Evolutionary conservation across 495 filamentous ascomycete genomes (phyloP), one percentile per base, ranked within the genome.

Genomic region (Xylaria cubensis): DNA sequence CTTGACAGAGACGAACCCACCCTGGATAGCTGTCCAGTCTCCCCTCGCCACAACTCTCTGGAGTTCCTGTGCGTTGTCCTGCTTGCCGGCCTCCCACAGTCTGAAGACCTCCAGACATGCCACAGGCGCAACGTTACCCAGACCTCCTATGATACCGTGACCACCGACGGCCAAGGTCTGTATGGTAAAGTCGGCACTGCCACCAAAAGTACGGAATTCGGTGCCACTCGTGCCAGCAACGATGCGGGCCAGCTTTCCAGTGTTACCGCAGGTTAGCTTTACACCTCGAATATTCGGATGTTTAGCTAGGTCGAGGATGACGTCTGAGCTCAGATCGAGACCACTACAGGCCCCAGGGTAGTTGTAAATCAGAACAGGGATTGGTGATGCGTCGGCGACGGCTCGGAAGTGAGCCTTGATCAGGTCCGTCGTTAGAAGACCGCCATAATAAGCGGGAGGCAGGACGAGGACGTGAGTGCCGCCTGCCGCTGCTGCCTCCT

Each of bases 231-330:
- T 88, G 44, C 87, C 87, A 15, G 91, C 89, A 4, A 90, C 92
- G 56, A 98, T 87, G 69, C 94, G 89, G 75, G 89, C 90, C 64
- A 98, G 86, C 81, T 98, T 98, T 67, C 94, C 94, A 21, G 95
- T 97, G 82, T 98, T 97, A 61, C 94, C 94, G 80, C 94, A 98
- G 5, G 94, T 98, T 64, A 97, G 86, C 85, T 98, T 98, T 78
- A 91, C 92, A 63, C 94, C 94, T 67, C 94, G 90, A 75, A 98
- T 95, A 77, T 97, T 97, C 74, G 91, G 87, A 79, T 97, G 94
- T 73, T 89, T 80, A 4, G 94, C 81, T 48, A 97, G 87, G 65
- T 89, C 81, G 64, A 92, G 85, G 79, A 97, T 93, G 72, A 90
- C 85, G 76, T 97, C 93, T 0, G 93, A 96, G 66, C 87, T 90